Conservation (phyloP, 129 eudicot species). For the Heracleum sosnowskyi region DNA sequence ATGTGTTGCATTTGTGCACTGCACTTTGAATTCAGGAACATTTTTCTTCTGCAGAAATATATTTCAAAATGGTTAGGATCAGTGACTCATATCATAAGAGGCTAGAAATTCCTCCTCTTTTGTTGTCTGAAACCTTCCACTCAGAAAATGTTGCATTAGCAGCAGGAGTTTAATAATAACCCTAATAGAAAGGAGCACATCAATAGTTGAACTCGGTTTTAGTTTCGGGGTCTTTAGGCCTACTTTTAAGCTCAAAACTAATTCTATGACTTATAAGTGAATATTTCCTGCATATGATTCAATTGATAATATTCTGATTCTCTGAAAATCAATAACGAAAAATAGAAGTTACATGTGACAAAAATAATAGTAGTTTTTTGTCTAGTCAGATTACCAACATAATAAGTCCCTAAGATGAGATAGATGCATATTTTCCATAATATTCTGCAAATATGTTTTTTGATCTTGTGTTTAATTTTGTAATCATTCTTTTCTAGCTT, state of each 20-base stretch:
- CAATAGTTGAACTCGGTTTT: neutral
- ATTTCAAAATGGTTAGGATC: neutral
- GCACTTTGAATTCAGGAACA: neutral
- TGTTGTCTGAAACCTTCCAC: neutral
- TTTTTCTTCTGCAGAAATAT: neutral
- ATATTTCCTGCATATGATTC: neutral
- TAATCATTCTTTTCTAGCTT: neutral
- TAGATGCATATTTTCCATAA: too few relatives aligned
- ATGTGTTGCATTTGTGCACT: neutral
- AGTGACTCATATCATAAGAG: too few relatives aligned
- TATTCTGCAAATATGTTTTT: neutral
- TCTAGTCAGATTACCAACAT: too few relatives aligned
- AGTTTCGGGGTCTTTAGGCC: neutral
- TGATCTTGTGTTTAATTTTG: neutral
- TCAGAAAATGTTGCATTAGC: neutral
- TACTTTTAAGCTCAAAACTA: too few relatives aligned
- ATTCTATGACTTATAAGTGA: too few relatives aligned
- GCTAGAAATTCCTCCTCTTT: slow-evolving; percentile 5
- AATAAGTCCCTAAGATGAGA: too few relatives aligned
- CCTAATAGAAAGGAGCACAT: neutral
- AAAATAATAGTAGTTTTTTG: too few relatives aligned
- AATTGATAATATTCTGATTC: neutral
- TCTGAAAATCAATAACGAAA: too few relatives aligned
- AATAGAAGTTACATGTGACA: too few relatives aligned
- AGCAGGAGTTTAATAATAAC: neutral